Percentiles rank a stretch among this genome's conserved stretches.
phyloP scores from a whole-genome alignment of 208 protist genomes.

The Balamuthia mandrillaris region DNA sequence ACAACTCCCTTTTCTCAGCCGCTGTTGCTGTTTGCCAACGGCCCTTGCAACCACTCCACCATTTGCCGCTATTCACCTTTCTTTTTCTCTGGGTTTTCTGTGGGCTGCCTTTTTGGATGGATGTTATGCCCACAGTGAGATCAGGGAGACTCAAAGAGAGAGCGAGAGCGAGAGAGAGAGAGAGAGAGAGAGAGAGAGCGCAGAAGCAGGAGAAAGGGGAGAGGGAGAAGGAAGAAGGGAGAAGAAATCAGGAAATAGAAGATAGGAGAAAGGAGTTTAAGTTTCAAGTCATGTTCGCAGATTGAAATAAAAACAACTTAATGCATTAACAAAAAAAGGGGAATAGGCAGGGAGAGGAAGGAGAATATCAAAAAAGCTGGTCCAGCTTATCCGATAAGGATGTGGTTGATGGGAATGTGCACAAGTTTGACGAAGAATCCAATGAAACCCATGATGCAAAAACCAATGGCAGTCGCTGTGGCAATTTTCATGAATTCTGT shows the following conservation, averaged over 20 bases:
- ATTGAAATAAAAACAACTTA: background rate
- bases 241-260: no score
- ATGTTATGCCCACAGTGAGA: no score
- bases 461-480: slow-evolving; percentile 76
- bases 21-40: no score
- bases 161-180: no score
- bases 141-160: no score
- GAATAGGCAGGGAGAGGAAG: background rate
- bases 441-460: slow-evolving; percentile 82
- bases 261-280: background rate
- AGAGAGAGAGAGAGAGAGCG: background rate
- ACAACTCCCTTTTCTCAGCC: no score
- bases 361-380: background rate
- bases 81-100: no score
- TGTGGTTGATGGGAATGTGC: slow-evolving; percentile 85
- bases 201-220: background rate
- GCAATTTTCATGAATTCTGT: slow-evolving; percentile 83
- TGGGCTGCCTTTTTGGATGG: no score
- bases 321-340: background rate
- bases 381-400: slow-evolving; percentile 71
- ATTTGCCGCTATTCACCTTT: no score
- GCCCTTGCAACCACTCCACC: no score
- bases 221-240: background rate
- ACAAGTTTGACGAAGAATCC: slow-evolving; percentile 85
- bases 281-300: background rate